Base-by-base conservation (phyloP, 768 basidiomycete species). In the Leccinum incarnatum region DNA sequence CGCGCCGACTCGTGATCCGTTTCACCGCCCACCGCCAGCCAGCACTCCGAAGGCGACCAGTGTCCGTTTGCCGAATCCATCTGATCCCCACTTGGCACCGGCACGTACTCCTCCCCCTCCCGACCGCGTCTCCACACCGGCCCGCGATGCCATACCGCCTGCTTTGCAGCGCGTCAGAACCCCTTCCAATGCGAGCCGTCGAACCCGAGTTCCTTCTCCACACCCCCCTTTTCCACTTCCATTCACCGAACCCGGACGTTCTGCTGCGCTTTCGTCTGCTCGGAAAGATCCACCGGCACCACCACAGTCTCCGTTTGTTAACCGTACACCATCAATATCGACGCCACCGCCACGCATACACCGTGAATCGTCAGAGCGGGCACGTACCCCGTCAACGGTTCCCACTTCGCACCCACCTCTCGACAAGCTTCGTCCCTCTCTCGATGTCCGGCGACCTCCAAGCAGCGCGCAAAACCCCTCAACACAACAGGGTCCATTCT, bases 1-100 rank as follows among this genome's bases (percentile, higher is more conserved):
- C 29, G 37, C 62, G 19, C 61, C 54, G 32, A 56, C 48, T 54
- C 66, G 58, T 62, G 73, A 75, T 66, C 67, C 67, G 37, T 67
- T 60, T 27, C 71, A 69, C 32, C 63, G 70, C 52, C 42, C 56
- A 59, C 58, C 65, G 1, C 68, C 77, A 27, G 57, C 58, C 52
- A 67, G 65, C 23, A 47, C 48, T 19, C 49, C 54, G 47, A 60
- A 58, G 45, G 46, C 58, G 50, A 51, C 27, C 49, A 61, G 42
- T 34, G 30, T 57, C 37, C 52, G 61, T 32, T 49, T 58, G 10
- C 61, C 65, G 19, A 51, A 51, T 47, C 42, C 23, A 42, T 30
- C 40, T 53, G 57, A 30, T 53, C 36, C 49, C 12, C 60, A 51
- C 46, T 30, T 48, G 14, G 52, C 55, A 5, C 56, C 25, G 37